phyloP scores from a whole-genome alignment of 352 stramenopile species.

The Plasmopara muralis region DNA sequence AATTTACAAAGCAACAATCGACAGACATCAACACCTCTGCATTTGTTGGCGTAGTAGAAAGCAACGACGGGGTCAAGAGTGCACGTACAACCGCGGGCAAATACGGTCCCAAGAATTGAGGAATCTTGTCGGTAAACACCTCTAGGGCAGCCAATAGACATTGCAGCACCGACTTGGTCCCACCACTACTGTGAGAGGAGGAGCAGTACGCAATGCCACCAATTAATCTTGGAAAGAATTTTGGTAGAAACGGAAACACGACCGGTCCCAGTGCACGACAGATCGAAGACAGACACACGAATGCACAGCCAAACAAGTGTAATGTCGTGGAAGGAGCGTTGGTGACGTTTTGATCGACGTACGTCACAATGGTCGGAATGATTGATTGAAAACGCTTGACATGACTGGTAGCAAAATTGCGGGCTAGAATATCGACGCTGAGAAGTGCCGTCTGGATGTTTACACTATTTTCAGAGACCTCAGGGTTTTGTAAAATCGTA shows the following conservation, averaged over 20 bases:
- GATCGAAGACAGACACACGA: constrained; percentile 76
- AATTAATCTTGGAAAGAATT: constrained; percentile 78
- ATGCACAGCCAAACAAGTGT: constrained; percentile 76
- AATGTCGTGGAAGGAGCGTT: constrained; percentile 44
- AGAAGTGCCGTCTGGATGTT: constrained; percentile 82
- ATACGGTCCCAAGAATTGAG: constrained; percentile 78
- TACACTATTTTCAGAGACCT: constrained; percentile 55
- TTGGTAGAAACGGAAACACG: constrained; percentile 75
- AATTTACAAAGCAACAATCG: constrained; percentile 55
- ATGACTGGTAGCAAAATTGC: constrained; percentile 69
- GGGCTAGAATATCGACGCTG: constrained; percentile 76
- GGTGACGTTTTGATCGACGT: constrained; percentile 47
- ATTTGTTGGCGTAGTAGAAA: constrained; percentile 25
- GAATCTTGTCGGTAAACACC: constrained; percentile 78
- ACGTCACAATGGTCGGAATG: constrained; percentile 70
- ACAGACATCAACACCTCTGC: constrained; percentile 45
- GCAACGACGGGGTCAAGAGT: constrained; percentile 46
- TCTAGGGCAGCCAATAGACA: constrained; percentile 69
- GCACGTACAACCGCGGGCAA: constrained; percentile 53
- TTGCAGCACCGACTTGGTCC: constrained; percentile 54
- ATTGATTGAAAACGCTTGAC: constrained; percentile 68
- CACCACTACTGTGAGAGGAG: constrained; percentile 13
- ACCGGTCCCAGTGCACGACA: constrained; percentile 56
- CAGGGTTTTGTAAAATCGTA: constrained; percentile 51
- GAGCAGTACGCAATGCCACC: constrained; percentile 52